Conservation (phyloP, 768 basidiomycete species). For the Chalciporus piperatus region DNA sequence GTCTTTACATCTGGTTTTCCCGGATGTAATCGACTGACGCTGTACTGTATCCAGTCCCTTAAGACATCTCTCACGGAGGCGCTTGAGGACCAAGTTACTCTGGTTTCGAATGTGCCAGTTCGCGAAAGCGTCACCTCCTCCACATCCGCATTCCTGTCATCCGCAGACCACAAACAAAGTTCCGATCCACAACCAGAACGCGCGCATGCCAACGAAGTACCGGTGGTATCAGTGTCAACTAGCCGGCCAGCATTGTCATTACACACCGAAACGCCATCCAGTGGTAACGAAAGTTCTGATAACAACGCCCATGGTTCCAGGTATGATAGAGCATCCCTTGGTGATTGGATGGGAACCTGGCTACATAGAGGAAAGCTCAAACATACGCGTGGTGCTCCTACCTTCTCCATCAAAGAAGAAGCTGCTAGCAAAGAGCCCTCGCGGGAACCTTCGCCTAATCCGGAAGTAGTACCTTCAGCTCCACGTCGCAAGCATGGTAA, state of each 20-base stretch:
- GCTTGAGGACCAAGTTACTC: slow-evolving; percentile 47
- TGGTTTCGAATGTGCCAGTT: slow-evolving; percentile 24
- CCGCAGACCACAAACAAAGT: neutral
- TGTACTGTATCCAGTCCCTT: slow-evolving; percentile 34
- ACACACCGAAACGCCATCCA: neutral
- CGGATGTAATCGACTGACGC: neutral
- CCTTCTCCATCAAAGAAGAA: slow-evolving; percentile 23
- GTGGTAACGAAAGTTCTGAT: slow-evolving; percentile 8
- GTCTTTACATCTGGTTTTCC: neutral
- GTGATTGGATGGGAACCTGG: slow-evolving; percentile 80
- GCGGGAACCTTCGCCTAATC: slow-evolving; percentile 21
- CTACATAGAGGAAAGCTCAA: slow-evolving; percentile 53
- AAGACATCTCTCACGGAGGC: slow-evolving; percentile 47
- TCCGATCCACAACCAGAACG: slow-evolving; percentile 1
- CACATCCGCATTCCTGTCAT: slow-evolving; percentile 6
- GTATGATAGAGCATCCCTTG: slow-evolving; percentile 40
- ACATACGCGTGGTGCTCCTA: slow-evolving; percentile 20
- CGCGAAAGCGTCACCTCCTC: slow-evolving; percentile 23
- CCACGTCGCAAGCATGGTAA: slow-evolving; percentile 46
- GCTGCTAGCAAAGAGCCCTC: slow-evolving; percentile 17
- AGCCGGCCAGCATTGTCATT: slow-evolving; percentile 6
- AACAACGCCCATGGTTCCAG: slow-evolving; percentile 16
- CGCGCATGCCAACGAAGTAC: neutral
- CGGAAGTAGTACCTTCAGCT: slow-evolving; percentile 10
- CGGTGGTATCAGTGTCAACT: neutral